Evolutionary conservation across 805 yeast species (phyloP).

Genomic region (Suhomyces pyralidae): DNA sequence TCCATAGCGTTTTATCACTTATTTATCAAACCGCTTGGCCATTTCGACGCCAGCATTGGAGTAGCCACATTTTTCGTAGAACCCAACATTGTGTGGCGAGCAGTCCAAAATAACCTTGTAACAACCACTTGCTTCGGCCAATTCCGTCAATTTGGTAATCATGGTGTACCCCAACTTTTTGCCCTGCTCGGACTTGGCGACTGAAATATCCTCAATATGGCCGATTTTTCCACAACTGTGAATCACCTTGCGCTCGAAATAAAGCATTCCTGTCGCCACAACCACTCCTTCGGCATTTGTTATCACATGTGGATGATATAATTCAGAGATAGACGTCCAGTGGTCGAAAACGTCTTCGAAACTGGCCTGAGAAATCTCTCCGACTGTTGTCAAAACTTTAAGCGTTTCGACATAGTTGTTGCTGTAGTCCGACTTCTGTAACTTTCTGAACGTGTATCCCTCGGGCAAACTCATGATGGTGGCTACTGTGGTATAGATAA

Average conservation of each 20-base stretch:
- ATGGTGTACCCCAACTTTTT: conserved; percentile 69
- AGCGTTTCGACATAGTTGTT: conserved; percentile 65
- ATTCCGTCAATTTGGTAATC: conserved; percentile 56
- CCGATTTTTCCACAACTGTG: conserved; percentile 86
- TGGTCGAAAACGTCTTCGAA: conserved; percentile 52
- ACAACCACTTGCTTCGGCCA: conserved; percentile 64
- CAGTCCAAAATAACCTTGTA: conserved; percentile 91
- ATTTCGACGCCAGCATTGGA: conserved; percentile 64
- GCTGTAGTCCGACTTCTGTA: conserved; percentile 53
- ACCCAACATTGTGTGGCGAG: conserved; percentile 72
- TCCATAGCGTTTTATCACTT: neutral
- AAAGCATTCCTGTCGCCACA: conserved; percentile 80
- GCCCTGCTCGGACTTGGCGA: conserved; percentile 73
- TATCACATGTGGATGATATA: conserved; percentile 72
- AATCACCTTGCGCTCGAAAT: conserved; percentile 78
- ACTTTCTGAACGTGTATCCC: conserved; percentile 66
- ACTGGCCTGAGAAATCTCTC: conserved; percentile 51
- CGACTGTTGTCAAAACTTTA: conserved; percentile 76
- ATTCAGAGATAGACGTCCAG: conserved; percentile 53
- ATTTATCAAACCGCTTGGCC: conserved; percentile 47
- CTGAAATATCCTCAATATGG: conserved; percentile 93
- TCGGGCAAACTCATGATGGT: conserved; percentile 42
- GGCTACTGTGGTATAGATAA: neutral
- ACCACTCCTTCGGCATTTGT: conserved; percentile 48
- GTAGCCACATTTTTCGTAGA: conserved; percentile 87